Evolutionary conservation across 805 yeast genomes (phyloP), one percentile per base, ranked within the genome.

Genomic region (Lipomyces sp.): DNA sequence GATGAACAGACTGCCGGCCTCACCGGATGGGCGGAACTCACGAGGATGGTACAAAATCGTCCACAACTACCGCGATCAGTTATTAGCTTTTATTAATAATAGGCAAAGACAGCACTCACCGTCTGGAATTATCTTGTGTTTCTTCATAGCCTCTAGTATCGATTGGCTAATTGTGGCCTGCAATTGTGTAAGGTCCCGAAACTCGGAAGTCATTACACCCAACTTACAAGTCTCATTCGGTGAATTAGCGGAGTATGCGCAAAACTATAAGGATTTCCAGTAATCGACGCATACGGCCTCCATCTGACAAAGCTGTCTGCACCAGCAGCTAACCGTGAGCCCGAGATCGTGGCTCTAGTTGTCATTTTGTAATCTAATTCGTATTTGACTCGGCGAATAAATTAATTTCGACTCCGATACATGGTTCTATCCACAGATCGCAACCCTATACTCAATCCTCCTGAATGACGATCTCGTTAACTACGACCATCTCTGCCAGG

Each of bases 51-150:
- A 61, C 68, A 53, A 67, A 67, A 11, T 57, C 59, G 32, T 76
- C 77, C 33, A 71, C 59, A 8, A 71, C 73, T 71, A 45, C 34
- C 32, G 8, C 8, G 39, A 11, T 35, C 4, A 59, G 29, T 37
- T 33, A 37, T 30, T 32, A 50, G 34, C 32, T 42, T 11, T 10
- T 42, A 5, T 6, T 11, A 11, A n/a, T 60, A 32, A 29, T 18
- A 62, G 24, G 13, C 18, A 34, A 24, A 15, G 15, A 24, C 54
- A 18, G 39, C 30, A n/a, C 69, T 50, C 50, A 60, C 81, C 82
- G 63, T 83, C 85, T n/a, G 83, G 80, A 54, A 83, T 75, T 11
- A 83, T 75, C 63, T 76, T 82, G 69, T 78, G 79, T 67, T 77
- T 80, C 71, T 76, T 76, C 62, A 83, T 69, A 0, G 81, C 77